Conservation (phyloP, 2,329 filamentous ascomycete genomes). For the Penicillium aurantiogriseum region DNA sequence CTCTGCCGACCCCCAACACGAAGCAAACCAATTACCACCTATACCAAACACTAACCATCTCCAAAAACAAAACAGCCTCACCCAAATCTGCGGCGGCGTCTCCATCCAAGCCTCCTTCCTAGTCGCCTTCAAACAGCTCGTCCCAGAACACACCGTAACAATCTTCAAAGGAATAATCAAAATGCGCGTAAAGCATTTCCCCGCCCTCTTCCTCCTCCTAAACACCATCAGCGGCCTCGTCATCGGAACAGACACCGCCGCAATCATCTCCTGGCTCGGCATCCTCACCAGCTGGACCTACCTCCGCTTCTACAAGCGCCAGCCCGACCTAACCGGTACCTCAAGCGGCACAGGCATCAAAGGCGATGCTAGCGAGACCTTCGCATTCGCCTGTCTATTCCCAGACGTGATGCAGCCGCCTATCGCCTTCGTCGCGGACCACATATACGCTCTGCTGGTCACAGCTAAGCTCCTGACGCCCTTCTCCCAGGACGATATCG, state of each 20-base stretch:
- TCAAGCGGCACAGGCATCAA: slow-evolving; percentile 61
- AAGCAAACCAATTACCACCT: not conserved
- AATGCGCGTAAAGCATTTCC: slow-evolving; percentile 81
- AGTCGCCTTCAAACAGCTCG: slow-evolving; percentile 94
- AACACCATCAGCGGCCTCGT: slow-evolving; percentile 65
- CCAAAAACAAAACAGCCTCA: slow-evolving; percentile 55
- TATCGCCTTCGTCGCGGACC: slow-evolving; percentile 69
- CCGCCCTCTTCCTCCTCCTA: slow-evolving; percentile 70
- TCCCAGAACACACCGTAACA: slow-evolving; percentile 94
- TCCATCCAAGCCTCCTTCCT: slow-evolving; percentile 90
- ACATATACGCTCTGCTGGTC: slow-evolving; percentile 72
- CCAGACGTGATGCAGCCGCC: slow-evolving; percentile 78
- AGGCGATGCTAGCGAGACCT: slow-evolving; percentile 93
- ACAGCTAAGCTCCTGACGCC: slow-evolving; percentile 76
- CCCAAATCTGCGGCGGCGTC: slow-evolving; percentile 83
- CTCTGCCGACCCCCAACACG: not conserved
- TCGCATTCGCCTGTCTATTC: slow-evolving; percentile 94
- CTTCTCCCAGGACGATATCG: slow-evolving; percentile 78
- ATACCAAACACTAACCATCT: slow-evolving; percentile 6
- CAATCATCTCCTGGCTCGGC: slow-evolving; percentile 76
- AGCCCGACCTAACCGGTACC: slow-evolving; percentile 55
- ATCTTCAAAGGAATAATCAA: slow-evolving; percentile 86
- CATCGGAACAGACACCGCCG: slow-evolving; percentile 69
- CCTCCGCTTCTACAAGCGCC: slow-evolving; percentile 84
- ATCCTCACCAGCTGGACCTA: slow-evolving; percentile 92